These are phyloP conservation scores for Verbena officinalis DNA, from an alignment of 257 asterid genomes.

Conservation along the genomic window DNA sequence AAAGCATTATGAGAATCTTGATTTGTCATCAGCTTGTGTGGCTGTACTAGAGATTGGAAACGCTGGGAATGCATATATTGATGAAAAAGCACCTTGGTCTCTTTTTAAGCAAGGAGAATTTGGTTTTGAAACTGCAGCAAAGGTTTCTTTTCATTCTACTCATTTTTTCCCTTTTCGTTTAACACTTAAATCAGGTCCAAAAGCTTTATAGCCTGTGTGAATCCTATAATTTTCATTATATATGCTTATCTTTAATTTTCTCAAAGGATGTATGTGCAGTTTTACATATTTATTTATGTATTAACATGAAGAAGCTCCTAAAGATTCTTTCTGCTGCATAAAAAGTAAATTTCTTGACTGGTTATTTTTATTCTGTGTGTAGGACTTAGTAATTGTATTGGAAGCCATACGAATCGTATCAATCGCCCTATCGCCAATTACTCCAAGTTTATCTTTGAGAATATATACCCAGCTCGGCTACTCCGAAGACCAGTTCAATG, in stretches of 20 bases:
- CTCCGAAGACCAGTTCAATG: constrained; percentile 74
- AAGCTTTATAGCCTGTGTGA: no score
- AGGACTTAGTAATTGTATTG: constrained; percentile 81
- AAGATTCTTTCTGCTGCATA: neutral
- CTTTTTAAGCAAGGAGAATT: constrained; percentile 86
- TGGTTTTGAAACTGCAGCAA: constrained; percentile 83
- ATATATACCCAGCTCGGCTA: constrained; percentile 90
- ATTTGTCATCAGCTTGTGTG: constrained; percentile 85
- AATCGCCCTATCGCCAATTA: constrained; percentile 75
- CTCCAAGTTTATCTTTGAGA: constrained; percentile 69
- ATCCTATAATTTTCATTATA: neutral
- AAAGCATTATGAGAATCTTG: constrained; percentile 72
- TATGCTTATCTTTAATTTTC: constrained; percentile 1
- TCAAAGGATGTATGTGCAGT: neutral
- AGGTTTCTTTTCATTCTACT: constrained; percentile 42
- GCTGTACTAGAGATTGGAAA: constrained; percentile 84
- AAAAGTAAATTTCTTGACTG: neutral
- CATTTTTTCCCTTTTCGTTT: neutral
- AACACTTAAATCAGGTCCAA: no score
- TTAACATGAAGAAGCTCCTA: neutral
- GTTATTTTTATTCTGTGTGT: constrained; percentile 11
- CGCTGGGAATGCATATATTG: constrained; percentile 80
- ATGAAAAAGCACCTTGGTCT: constrained; percentile 90
- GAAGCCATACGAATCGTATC: constrained; percentile 88
- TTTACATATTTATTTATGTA: no score